Evolutionary conservation across 495 filamentous ascomycete species (phyloP), one percentile per base, ranked within the genome.

Genomic region (Penicillium lividum): DNA sequence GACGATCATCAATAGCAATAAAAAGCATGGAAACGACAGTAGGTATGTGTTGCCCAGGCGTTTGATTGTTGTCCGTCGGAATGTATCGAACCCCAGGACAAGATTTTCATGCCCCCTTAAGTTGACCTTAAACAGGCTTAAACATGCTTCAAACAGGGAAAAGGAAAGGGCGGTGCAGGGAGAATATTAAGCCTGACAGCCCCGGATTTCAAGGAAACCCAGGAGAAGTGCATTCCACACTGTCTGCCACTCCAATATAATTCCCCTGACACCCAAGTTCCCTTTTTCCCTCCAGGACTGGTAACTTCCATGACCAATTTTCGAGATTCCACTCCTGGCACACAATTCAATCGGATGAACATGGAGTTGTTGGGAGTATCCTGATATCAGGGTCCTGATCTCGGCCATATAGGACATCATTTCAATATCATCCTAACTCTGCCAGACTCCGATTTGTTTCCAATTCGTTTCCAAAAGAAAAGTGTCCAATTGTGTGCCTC

Each of bases 1-100:
- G 9, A 38, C 36, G 51, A 48, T 42, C 36, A 54, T 40, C n/a
- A 28, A 43, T 42, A 10, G 48, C n/a, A 28, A 43, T 42, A 10
- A 51, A 16, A 40, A 40, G 3, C 15, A 57, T 55, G 44, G 45
- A 29, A 38, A 44, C 28, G 40, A 50, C 33, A 42, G 27, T 43
- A 60, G 52, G 67, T 67, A 67, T 69, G 64, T 64, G 66, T 61
- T 69, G 67, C 64, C 61, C 54, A 44, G 65, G 59, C 31, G 51
- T 57, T 22, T 53, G 59, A 60, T 65, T 58, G 16, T 62, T 53
- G n/a, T 33, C 46, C 33, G 34, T 7, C 55, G 58, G 65, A 49
- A 66, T 66, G 58, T 63, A 33, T 62, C 43, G 34, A 55, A 31
- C 40, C 48, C 46, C 45, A 33, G 58, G 57, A 58, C 51, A 59